phyloP scores from a whole-genome alignment of 345 rosid genomes.

The Linum trigynum region DNA sequence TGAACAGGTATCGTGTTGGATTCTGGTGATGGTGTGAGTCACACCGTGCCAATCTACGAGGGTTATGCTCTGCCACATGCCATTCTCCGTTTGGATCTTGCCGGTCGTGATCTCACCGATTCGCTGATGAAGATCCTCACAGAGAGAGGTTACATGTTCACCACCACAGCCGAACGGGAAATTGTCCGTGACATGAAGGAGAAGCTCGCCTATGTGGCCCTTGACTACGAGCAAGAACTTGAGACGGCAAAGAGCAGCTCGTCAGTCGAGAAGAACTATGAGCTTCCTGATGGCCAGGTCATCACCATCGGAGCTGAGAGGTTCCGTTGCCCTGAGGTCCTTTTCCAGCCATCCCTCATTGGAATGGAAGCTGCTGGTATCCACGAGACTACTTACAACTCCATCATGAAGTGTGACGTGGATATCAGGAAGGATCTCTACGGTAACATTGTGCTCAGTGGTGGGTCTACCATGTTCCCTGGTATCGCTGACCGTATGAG shows the following conservation, averaged over 20 bases:
- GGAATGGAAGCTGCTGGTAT: constrained; percentile 67
- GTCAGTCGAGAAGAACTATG: constrained; percentile 52
- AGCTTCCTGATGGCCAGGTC: constrained; percentile 53
- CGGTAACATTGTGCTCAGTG: constrained; percentile 54
- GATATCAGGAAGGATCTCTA: constrained; percentile 60
- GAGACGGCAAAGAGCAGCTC: constrained; percentile 60
- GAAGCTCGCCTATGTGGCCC: constrained; percentile 56
- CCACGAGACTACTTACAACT: constrained; percentile 58
- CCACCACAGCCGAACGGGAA: constrained; percentile 74
- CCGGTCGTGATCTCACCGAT: constrained; percentile 61
- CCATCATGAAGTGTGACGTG: constrained; percentile 57
- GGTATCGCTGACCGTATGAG: constrained; percentile 58
- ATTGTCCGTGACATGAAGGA: constrained; percentile 88
- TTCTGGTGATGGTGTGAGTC: constrained; percentile 68
- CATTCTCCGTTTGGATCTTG: constrained; percentile 51
- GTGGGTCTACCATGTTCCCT: constrained; percentile 55
- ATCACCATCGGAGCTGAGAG: constrained; percentile 63
- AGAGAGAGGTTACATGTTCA: constrained; percentile 59
- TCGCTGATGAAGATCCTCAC: constrained; percentile 55
- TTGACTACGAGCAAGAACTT: constrained; percentile 50
- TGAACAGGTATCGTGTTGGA: constrained; percentile 55
- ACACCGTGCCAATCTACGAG: constrained; percentile 57
- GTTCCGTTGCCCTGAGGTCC: constrained; percentile 61
- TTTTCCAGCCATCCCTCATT: constrained; percentile 55
- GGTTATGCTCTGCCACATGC: constrained; percentile 60